Base-by-base conservation (phyloP, 2,329 filamentous ascomycete species). In the Sporothrix euskadiensis region DNA sequence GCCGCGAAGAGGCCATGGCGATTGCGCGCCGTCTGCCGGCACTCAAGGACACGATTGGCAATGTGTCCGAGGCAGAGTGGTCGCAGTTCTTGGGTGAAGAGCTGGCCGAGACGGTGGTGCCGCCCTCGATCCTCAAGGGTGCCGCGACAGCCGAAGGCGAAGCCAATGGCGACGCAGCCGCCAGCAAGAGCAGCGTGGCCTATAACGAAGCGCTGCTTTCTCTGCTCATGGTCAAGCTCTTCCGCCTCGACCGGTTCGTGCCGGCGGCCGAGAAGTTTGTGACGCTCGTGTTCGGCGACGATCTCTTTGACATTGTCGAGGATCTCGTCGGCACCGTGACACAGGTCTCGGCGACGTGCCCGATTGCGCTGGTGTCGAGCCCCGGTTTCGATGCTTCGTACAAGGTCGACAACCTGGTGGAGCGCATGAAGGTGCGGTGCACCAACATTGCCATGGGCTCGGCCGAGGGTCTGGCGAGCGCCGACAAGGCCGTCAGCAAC, bases 371-470 rank as follows among this genome's bases (percentile, higher is more conserved):
- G 49, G 95, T 95, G 78, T 99, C 96, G 6, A 98, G 92, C 79
- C 94, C 95, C 74, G 96, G 96, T 52, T 99, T 99, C 81, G 96
- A 99, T 82, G 97, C 97, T 71, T 97, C 94, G 81, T 99, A 98
- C 89, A 99, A 99, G 86, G 96, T 99, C 74, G 96, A 99, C 81
- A 94, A 91, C 75, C 87, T 99, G 71, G 97, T 98, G 41, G 93
- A 97, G 82, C 89, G 93, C 77, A 91, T 90, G 81, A 89, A 89
- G 74, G 91, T 93, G 70, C 90, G 89, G 72, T 99, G 96, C 84
- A 94, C 94, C 74, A 98, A 98, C 82, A 98, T 99, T 80, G 97
- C 97, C 78, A 99, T 99, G 96, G 96, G 96, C 79, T 98, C 96
- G 63, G 97, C 97, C 79, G 96, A 99, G 85, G 93, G 94, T 80